Percentiles rank a stretch among this genome's conserved stretches.
These are phyloP conservation scores for Fusarium albidum DNA, from an alignment of 2,329 filamentous ascomycete species.

Conservation along the genomic window DNA sequence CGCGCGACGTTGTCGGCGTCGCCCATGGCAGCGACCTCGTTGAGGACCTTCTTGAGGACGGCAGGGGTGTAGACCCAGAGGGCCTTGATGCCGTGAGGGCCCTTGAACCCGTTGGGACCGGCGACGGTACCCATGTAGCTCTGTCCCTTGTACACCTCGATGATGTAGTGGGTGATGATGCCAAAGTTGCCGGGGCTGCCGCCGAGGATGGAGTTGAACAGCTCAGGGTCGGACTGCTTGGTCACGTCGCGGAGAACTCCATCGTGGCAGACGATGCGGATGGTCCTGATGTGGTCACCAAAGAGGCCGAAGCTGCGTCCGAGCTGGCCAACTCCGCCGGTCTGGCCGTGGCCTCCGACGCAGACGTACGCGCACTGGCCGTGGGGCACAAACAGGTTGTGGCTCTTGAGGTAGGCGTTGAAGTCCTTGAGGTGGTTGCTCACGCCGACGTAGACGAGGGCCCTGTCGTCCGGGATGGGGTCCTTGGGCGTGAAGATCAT, in stretches of 20 bases:
- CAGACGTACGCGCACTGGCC: conserved; percentile 56
- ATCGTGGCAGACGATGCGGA: conserved; percentile 56
- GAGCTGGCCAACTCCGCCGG: conserved; percentile 57
- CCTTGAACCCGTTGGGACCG: conserved; percentile 26
- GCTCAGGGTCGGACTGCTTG: conserved; percentile 58
- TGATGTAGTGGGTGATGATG: conserved; percentile 61
- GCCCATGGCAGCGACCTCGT: conserved; percentile 53
- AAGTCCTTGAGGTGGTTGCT: conserved; percentile 53
- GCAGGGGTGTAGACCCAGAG: conserved; percentile 51
- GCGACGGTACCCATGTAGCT: conserved; percentile 47
- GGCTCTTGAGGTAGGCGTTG: conserved; percentile 50
- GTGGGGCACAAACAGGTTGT: conserved; percentile 54
- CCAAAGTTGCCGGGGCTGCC: conserved; percentile 67
- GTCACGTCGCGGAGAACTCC: conserved; percentile 57
- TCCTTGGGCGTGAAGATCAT: conserved; percentile 33
- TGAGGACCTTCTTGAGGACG: conserved; percentile 49
- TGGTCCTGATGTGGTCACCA: conserved; percentile 60
- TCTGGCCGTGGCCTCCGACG: conserved; percentile 57
- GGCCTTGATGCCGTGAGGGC: conserved; percentile 45
- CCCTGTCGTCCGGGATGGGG: conserved; percentile 39
- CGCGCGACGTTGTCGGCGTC: conserved; percentile 53
- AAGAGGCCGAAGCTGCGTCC: conserved; percentile 60
- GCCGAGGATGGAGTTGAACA: conserved; percentile 67
- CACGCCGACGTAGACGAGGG: conserved; percentile 49
- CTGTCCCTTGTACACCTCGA: conserved; percentile 48